Evolutionary conservation across 805 yeast genomes (phyloP).

Genomic region (Zygotorulaspora florentina): DNA sequence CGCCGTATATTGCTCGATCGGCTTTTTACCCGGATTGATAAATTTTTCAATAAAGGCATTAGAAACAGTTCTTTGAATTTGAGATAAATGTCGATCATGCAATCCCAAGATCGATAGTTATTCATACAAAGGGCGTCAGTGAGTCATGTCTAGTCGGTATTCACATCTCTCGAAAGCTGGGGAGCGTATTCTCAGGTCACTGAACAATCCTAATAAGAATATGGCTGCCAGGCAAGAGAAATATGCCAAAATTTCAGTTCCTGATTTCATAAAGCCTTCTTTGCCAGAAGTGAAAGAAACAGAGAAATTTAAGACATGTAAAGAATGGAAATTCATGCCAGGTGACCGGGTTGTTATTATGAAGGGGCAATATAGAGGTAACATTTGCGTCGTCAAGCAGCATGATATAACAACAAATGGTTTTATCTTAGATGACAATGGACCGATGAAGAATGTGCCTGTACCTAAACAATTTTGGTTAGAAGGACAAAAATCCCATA

Average conservation of each 20-base stretch:
- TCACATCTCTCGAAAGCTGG: slow-evolving; percentile 38
- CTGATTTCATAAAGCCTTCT: slow-evolving; percentile 37
- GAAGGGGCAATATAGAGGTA: slow-evolving; percentile 71
- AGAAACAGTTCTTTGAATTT: no score
- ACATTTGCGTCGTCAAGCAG: slow-evolving; percentile 60
- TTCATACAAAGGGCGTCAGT: neutral
- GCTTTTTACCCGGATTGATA: neutral
- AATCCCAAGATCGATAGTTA: slow-evolving; percentile 15
- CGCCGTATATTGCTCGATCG: neutral
- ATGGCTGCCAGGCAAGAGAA: slow-evolving; percentile 31
- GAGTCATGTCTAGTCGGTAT: slow-evolving; percentile 19
- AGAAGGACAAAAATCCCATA: slow-evolving; percentile 65
- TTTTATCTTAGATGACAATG: slow-evolving; percentile 60
- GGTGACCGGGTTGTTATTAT: slow-evolving; percentile 77
- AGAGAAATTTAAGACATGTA: slow-evolving; percentile 39
- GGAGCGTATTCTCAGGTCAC: slow-evolving; percentile 33
- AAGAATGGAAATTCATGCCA: slow-evolving; percentile 57
- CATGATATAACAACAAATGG: slow-evolving; percentile 60
- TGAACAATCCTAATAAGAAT: slow-evolving; percentile 32
- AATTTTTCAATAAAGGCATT: neutral
- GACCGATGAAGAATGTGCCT: slow-evolving; percentile 57
- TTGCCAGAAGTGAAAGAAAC: slow-evolving; percentile 32
- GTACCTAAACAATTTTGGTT: slow-evolving; percentile 73
- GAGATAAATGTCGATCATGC: slow-evolving; percentile 57
- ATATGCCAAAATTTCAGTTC: slow-evolving; percentile 31